Percentiles rank a stretch among this genome's conserved stretches.
These are phyloP conservation scores for Carex sylvatica DNA, from an alignment of 202 grass and related monocot genomes.

Conservation along the genomic window DNA sequence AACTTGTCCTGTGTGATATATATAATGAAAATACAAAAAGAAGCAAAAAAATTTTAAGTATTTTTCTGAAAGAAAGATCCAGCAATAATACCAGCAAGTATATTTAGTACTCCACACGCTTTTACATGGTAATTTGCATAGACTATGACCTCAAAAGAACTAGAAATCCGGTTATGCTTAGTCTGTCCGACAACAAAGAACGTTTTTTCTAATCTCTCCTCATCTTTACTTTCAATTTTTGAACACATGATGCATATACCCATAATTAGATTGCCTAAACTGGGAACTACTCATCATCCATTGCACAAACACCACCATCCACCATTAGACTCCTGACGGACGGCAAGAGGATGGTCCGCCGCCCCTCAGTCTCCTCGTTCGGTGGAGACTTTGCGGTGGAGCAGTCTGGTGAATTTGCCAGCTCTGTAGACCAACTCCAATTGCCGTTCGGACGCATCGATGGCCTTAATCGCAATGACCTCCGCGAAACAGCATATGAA, in stretches of 20 bases:
- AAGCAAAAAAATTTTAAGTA: neutral
- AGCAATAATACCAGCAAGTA: neutral
- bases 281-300: conserved; percentile 23
- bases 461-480: conserved; percentile 37
- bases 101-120: neutral
- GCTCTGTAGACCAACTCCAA: conserved; percentile 34
- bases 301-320: conserved; percentile 20
- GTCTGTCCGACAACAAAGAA: conserved; percentile 28
- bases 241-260: conserved; percentile 20
- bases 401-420: conserved; percentile 22
- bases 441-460: conserved; percentile 65
- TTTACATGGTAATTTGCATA: neutral
- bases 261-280: conserved; percentile 28
- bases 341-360: conserved; percentile 38
- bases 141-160: conserved; percentile 7
- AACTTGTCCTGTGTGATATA: neutral
- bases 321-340: conserved; percentile 28
- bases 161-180: conserved; percentile 12
- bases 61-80: neutral
- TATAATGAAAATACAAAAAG: no score
- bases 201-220: conserved; percentile 16
- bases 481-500: conserved; percentile 53
- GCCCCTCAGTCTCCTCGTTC: conserved; percentile 28
- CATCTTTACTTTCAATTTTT: conserved; percentile 12
- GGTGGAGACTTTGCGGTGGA: conserved; percentile 7